These are phyloP conservation scores for Strobilomyces dryophilus DNA, from an alignment of 768 basidiomycete genomes.

Conservation along the genomic window DNA sequence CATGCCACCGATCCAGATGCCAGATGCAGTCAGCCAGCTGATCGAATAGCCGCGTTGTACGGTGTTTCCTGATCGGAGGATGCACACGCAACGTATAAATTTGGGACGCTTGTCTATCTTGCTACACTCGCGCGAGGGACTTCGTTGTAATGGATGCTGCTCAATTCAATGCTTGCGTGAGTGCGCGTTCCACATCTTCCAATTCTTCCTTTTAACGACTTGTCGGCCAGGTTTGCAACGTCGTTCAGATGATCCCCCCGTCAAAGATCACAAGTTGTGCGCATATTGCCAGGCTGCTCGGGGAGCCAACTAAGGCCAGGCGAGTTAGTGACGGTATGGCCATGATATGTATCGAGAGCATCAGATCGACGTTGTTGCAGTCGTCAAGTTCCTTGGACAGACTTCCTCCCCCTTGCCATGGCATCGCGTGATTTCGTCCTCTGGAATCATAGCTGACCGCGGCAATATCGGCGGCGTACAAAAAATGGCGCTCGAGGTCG, in stretches of 20 bases:
- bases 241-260: slow-evolving; percentile 63
- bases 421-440: slow-evolving; percentile 69
- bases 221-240: slow-evolving; percentile 55
- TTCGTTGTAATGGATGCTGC: slow-evolving; percentile 12
- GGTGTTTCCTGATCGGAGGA: background rate
- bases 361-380: slow-evolving; percentile 32
- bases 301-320: slow-evolving; percentile 70
- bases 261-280: slow-evolving; percentile 69
- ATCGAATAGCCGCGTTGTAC: too few relatives aligned
- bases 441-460: slow-evolving; percentile 68
- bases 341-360: background rate
- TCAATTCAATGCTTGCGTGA: slow-evolving; percentile 19
- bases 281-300: slow-evolving; percentile 73
- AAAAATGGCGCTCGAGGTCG: slow-evolving; percentile 61
- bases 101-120: background rate
- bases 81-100: background rate
- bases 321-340: slow-evolving; percentile 74
- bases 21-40: background rate
- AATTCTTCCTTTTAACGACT: background rate
- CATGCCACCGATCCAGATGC: too few relatives aligned
- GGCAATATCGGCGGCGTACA: slow-evolving; percentile 71
- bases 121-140: background rate
- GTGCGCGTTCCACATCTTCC: background rate
- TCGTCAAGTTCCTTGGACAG: slow-evolving; percentile 64
- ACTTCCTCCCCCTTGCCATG: slow-evolving; percentile 66